Base-by-base conservation (phyloP, 139 green algal genomes). In the Chlorella sp. region DNA sequence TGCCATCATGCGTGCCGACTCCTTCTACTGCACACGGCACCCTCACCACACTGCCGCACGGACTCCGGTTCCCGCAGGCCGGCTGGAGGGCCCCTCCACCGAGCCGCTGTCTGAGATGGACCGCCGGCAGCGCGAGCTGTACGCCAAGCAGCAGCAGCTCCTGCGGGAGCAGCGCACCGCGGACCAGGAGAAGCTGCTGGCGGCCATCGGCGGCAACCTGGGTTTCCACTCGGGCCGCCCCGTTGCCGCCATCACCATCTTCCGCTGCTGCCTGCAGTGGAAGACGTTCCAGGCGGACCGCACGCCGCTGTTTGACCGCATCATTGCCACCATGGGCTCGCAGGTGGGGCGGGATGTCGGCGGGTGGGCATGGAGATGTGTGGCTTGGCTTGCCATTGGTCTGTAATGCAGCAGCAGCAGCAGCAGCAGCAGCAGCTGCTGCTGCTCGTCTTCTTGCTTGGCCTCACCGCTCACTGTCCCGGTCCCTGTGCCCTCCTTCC, bases 271-370 rank as follows among this genome's bases (percentile, higher is more conserved):
- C 88, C 87, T 97, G 81, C 94, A 99, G 86, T 98, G 95, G 95
- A 93, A 95, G 75, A 90, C 90, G 34, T 97, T 98, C 87, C 91
- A 97, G 90, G 93, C 94, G 2, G 97, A 99, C 89, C 93, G 96
- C 84, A 99, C 96, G 30, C 90, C 91, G 41, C 87, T 99, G 28
- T 99, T 99, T 86, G 97, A 99, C 88, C 91, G 91, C 81, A 98
- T 99, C 92, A 98, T 98, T 76, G 87, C 92, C 36, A 90, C 93
- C n/a, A 98, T 99, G 76, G 93, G 93, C 72, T 83, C 80, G 6
- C 93, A 96, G 86, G 90, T 95, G 67, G 90, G 92, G 68, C 19
- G 5, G 68, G 73, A 4, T 54, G 75, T 54, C 9, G 70, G 0
- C 22, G 7, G 22, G 75, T 54, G 34, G 54, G 51, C 22, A 36